phyloP scores from a whole-genome alignment of 2,329 filamentous ascomycete genomes.

The Stagonosporopsis chrysanthemi region DNA sequence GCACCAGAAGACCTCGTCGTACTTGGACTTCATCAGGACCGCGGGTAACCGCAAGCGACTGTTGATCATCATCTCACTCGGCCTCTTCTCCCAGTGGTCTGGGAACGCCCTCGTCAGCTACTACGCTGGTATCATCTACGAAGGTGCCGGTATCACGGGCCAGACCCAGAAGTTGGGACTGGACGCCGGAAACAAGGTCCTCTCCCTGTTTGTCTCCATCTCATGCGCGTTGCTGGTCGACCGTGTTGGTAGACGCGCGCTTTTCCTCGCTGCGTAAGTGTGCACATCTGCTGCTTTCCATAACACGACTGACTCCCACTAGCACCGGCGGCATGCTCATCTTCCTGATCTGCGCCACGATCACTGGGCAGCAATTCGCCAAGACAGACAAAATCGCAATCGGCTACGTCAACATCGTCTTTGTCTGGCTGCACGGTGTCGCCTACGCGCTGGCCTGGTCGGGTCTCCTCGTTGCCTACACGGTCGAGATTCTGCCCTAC shows the following conservation, averaged over 20 bases:
- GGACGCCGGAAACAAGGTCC: constrained; percentile 51
- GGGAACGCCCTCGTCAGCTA: constrained; percentile 52
- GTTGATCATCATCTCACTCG: constrained; percentile 48
- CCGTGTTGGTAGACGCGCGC: constrained; percentile 52
- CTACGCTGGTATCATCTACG: constrained; percentile 48
- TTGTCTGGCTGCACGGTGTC: constrained; percentile 57
- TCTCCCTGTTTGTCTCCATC: constrained; percentile 47
- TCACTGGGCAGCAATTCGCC: constrained; percentile 55
- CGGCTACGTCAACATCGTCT: constrained; percentile 54
- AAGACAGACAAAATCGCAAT: constrained; percentile 46
- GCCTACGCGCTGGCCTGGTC: constrained; percentile 62
- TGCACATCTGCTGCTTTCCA: constrained; percentile 53
- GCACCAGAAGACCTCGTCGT: constrained; percentile 28
- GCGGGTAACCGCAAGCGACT: constrained; percentile 50
- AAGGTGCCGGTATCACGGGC: constrained; percentile 49
- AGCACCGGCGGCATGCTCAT: constrained; percentile 8
- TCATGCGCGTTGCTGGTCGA: constrained; percentile 43
- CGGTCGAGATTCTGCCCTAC: constrained; percentile 56
- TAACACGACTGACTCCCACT: constrained; percentile 32
- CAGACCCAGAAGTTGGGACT: constrained; percentile 48
- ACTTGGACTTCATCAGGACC: constrained; percentile 38
- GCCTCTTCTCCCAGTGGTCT: constrained; percentile 50
- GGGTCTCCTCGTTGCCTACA: constrained; percentile 61
- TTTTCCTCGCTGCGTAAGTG: constrained; percentile 53
- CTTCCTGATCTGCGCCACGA: constrained; percentile 7